Evolutionary conservation across 306 rosid genomes (phyloP).

Genomic region (Vicia villosa): DNA sequence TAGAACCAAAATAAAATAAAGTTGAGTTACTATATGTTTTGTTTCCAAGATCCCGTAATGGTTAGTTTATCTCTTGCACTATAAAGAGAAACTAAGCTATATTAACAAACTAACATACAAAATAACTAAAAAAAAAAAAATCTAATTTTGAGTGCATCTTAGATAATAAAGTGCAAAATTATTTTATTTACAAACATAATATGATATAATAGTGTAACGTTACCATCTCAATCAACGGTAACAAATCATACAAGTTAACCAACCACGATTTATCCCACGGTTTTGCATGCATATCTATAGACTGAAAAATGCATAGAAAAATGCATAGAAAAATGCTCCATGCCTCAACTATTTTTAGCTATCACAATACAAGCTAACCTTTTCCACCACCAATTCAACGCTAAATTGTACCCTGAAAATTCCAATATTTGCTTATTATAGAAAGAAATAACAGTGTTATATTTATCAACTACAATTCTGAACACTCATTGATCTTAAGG

Average conservation of each 20-base stretch:
- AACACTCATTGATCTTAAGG: slow-evolving; percentile 23
- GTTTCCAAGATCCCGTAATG: no score
- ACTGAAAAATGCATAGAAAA: slow-evolving; percentile 7
- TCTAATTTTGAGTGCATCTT: neutral
- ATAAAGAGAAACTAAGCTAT: no score
- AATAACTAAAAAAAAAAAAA: neutral
- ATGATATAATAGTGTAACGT: no score
- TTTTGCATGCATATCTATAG: slow-evolving; percentile 15
- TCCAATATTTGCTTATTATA: slow-evolving; percentile 10
- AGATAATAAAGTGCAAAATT: neutral
- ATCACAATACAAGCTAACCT: slow-evolving; percentile 23
- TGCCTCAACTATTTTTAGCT: slow-evolving; percentile 23
- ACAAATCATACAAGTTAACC: slow-evolving; percentile 1
- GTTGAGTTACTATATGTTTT: no score
- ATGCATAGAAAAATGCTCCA: neutral
- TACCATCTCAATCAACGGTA: slow-evolving; percentile 13
- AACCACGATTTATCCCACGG: slow-evolving; percentile 17
- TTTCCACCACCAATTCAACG: slow-evolving; percentile 25
- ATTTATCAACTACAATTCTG: slow-evolving; percentile 12
- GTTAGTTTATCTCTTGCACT: no score
- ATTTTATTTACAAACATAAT: neutral
- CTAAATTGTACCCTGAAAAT: slow-evolving; percentile 15
- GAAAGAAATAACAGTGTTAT: slow-evolving; percentile 14
- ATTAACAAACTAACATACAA: no score
- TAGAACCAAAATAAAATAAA: no score